Base-by-base conservation (phyloP, 768 basidiomycete species). In the Auriscalpium orientale region DNA sequence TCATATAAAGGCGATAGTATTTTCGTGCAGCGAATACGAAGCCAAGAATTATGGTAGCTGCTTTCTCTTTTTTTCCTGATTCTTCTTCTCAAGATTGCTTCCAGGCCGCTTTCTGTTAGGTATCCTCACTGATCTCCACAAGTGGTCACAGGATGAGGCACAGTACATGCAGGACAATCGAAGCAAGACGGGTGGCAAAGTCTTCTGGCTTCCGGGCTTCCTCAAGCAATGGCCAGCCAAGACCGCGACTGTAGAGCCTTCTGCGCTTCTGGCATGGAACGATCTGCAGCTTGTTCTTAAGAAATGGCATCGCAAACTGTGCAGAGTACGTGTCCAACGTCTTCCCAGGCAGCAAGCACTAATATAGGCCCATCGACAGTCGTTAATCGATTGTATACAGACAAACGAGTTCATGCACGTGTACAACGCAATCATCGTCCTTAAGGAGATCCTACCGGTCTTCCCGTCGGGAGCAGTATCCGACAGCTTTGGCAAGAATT, bases 401-500 rank as follows among this genome's bases (percentile, higher is more conserved):
- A 87, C 93, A 2, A 82, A 81, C 50, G 95, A 95, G 65, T 98
- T 95, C 68, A 95, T 98, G 89, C 93, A 93, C 64, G 90, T 98
- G 53, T 95, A 95, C 70, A 99, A 99, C 66, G 81, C 91, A n/a
- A 89, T 98, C 70, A 82, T 95, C 40, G 85, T 99, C 33, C 76
- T 97, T 60, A 91, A 94, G 65, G 91, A 97, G 68, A 82, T 98
- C 20, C 78, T 94, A 34, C 86, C 90, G 1, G 87, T 91, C 50
- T 97, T 97, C 72, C 95, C 95, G 28, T 66, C 89, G 10, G 79
- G 83, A 16, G 71, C 81, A 11, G 80, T 85, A 36, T 67, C 71
- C 40, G 72, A 72, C 46, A 79, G 76, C 53, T 73, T 76, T 28
- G 89, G 86, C 12, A 64, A 73, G 10, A 71, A 69, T 43, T 76